Evolutionary conservation across 192 early-diverging fungal genomes (phyloP).

Genomic region (Coemansia sp.): DNA sequence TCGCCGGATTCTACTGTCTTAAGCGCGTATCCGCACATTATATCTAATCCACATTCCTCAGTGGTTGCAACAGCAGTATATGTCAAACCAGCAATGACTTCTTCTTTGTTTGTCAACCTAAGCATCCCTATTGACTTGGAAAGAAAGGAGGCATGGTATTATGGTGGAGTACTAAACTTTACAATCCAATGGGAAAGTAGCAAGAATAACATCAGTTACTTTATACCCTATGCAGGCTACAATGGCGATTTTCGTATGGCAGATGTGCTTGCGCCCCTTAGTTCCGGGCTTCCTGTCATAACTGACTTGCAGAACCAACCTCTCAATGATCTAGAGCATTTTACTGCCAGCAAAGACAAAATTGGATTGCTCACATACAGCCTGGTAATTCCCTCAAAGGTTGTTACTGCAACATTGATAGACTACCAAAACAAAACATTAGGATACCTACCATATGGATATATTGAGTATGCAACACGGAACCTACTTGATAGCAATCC

Average conservation of each 20-base stretch:
- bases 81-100: slow-evolving; percentile 21
- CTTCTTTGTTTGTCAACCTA: slow-evolving; percentile 14
- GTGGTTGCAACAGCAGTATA: not conserved
- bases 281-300: slow-evolving; percentile 13
- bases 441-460: slow-evolving; percentile 45
- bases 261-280: slow-evolving; percentile 10
- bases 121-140: slow-evolving; percentile 24
- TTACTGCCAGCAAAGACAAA: slow-evolving; percentile 4
- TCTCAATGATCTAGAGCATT: not conserved
- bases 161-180: slow-evolving; percentile 47
- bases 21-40: not conserved
- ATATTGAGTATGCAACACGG: slow-evolving; percentile 17
- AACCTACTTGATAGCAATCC: slow-evolving; percentile 6
- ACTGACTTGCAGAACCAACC: slow-evolving; percentile 5
- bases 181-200: slow-evolving; percentile 23
- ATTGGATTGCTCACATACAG: slow-evolving; percentile 9
- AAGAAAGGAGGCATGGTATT: slow-evolving; percentile 50
- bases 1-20: not conserved
- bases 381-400: slow-evolving; percentile 25
- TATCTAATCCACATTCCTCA: not conserved
- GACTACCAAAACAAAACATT: not conserved
- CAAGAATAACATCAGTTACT: not conserved
- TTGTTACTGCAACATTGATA: slow-evolving; percentile 16
- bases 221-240: slow-evolving; percentile 49
- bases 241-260: slow-evolving; percentile 40